These are phyloP conservation scores for Kwoniella shandongensis DNA, from an alignment of 768 basidiomycete genomes.

Conservation along the genomic window DNA sequence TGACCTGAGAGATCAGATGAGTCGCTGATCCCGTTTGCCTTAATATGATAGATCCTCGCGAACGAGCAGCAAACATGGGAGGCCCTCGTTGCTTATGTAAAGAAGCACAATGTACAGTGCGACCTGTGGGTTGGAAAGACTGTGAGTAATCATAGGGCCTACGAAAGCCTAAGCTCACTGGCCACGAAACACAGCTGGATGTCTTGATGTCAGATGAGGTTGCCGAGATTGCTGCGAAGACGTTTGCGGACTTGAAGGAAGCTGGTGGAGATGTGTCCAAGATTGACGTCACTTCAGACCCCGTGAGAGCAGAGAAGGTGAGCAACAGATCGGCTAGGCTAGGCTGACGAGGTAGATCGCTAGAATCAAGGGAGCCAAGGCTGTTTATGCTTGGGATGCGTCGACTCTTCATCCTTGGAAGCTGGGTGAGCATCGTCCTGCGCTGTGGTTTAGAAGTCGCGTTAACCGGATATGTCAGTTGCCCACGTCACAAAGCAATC, in stretches of 20 bases:
- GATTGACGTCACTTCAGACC: slow-evolving; percentile 44
- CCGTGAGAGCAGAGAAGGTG: slow-evolving; percentile 40
- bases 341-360: slow-evolving; percentile 9
- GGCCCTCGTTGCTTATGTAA: slow-evolving; percentile 26
- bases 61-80: slow-evolving; percentile 39
- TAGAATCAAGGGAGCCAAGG: slow-evolving; percentile 24
- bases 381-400: slow-evolving; percentile 28
- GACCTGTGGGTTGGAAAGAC: slow-evolving; percentile 44
- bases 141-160: too few relatives aligned
- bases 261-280: slow-evolving; percentile 50
- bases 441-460: slow-evolving; percentile 2
- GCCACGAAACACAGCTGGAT: slow-evolving; percentile 31
- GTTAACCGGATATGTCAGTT: slow-evolving; percentile 8
- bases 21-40: not conserved
- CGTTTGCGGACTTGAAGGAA: slow-evolving; percentile 38
- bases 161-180: not conserved
- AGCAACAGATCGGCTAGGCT: not conserved
- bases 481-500: slow-evolving; percentile 22
- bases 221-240: slow-evolving; percentile 24
- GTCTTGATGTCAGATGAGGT: slow-evolving; percentile 34
- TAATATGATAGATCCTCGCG: slow-evolving; percentile 25
- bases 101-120: slow-evolving; percentile 29
- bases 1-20: not conserved
- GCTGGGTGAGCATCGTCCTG: slow-evolving; percentile 15
- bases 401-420: slow-evolving; percentile 38